Evolutionary conservation across 176 grass and related monocot genomes (phyloP).

Genomic region (Zea luxurians): DNA sequence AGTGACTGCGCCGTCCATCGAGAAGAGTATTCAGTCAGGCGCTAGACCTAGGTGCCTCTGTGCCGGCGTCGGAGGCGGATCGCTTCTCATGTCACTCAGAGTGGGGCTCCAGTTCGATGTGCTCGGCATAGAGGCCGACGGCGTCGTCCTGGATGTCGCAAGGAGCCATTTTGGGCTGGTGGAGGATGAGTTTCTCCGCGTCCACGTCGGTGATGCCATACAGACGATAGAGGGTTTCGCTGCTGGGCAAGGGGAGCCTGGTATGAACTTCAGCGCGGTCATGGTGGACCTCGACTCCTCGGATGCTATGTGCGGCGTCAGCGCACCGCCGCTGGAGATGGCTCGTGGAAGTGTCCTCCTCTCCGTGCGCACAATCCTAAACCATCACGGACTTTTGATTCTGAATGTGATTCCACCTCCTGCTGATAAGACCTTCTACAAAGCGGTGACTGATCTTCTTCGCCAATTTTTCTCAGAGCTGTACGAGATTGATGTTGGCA

Average conservation of each 20-base stretch:
- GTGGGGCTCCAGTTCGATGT: slow-evolving; percentile 62
- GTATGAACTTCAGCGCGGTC: slow-evolving; percentile 52
- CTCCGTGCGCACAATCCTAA: slow-evolving; percentile 45
- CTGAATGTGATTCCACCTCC: slow-evolving; percentile 76
- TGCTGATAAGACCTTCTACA: slow-evolving; percentile 58
- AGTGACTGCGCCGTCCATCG: slow-evolving; percentile 34
- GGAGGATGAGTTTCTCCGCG: slow-evolving; percentile 65
- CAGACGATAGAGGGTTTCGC: slow-evolving; percentile 48
- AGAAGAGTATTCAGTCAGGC: slow-evolving; percentile 37
- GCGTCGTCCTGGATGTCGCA: slow-evolving; percentile 54
- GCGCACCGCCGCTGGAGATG: slow-evolving; percentile 72
- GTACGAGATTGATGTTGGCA: slow-evolving; percentile 73
- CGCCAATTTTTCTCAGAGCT: slow-evolving; percentile 54
- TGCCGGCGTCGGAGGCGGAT: slow-evolving; percentile 74
- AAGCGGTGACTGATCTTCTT: slow-evolving; percentile 54
- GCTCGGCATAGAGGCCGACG: slow-evolving; percentile 62
- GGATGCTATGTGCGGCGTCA: slow-evolving; percentile 62
- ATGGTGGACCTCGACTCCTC: slow-evolving; percentile 82
- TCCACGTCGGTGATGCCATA: slow-evolving; percentile 66
- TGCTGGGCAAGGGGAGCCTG: slow-evolving; percentile 9
- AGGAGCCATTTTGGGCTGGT: slow-evolving; percentile 73
- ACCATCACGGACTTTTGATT: slow-evolving; percentile 55
- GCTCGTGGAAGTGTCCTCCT: slow-evolving; percentile 46
- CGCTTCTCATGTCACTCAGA: slow-evolving; percentile 67
- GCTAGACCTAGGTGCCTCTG: slow-evolving; percentile 60